Percentiles rank a stretch among this genome's conserved stretches.
These are phyloP conservation scores for Pilaira anomala DNA, from an alignment of 192 early-diverging fungal species.

Conservation along the genomic window DNA sequence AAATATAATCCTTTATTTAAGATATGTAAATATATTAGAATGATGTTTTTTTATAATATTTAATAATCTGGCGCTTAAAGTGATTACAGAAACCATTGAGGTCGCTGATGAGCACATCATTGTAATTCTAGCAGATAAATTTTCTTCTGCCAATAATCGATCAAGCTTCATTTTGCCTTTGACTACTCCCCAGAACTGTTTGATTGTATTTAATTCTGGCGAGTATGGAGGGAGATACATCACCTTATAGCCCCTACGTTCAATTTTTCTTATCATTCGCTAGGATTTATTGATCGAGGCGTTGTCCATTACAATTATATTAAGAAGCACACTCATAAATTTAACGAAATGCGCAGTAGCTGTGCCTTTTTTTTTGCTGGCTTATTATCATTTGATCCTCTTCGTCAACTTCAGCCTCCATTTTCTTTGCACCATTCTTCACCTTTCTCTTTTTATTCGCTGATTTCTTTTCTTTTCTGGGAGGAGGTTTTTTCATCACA, in stretches of 20 bases:
- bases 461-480: neutral
- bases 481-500: neutral
- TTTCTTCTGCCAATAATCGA: neutral
- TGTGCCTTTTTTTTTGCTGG: constrained; percentile 4
- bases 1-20: constrained; percentile 1
- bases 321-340: constrained; percentile 1
- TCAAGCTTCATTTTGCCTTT: constrained; percentile 13
- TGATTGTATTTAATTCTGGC: constrained; percentile 1
- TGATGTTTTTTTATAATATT: neutral
- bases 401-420: constrained; percentile 1
- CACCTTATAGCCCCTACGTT: neutral
- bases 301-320: constrained; percentile 1
- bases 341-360: neutral
- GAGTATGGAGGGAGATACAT: no score
- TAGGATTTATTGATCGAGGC: constrained; percentile 3
- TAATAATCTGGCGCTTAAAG: constrained; percentile 1
- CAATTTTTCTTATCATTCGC: constrained; percentile 5
- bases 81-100: neutral
- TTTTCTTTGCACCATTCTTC: constrained; percentile 5
- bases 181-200: constrained; percentile 8
- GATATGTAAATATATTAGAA: constrained; percentile 1
- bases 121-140: neutral
- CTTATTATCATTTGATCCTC: neutral
- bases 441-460: constrained; percentile 4
- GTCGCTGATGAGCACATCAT: constrained; percentile 1